These are phyloP conservation scores for Poa annua DNA, from an alignment of 176 grass and related monocot genomes.

Conservation along the genomic window DNA sequence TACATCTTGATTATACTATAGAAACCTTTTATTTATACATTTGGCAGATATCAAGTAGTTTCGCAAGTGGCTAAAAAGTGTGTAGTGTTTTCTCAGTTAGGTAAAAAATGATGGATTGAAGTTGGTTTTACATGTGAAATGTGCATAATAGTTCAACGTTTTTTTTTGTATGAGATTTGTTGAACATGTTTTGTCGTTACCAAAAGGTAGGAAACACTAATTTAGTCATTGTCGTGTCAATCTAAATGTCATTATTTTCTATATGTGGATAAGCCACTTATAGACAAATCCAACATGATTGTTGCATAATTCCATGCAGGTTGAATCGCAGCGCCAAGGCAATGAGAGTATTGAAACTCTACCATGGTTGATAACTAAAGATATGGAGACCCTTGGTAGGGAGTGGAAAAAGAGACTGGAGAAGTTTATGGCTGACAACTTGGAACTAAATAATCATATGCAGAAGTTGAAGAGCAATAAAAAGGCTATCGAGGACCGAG, in stretches of 20 bases:
- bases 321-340: not conserved
- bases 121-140: not conserved
- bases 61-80: not conserved
- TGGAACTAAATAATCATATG: not conserved
- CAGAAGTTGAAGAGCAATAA: not conserved
- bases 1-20: not conserved
- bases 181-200: not conserved
- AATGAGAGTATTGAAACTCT: not conserved
- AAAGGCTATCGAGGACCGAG: not conserved
- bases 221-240: not conserved
- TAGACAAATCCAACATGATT: not conserved
- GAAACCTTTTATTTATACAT: not conserved
- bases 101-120: not conserved
- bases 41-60: not conserved
- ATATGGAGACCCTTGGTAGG: constrained; percentile 3
- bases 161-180: not conserved
- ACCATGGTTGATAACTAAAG: constrained; percentile 1
- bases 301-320: not conserved
- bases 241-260: not conserved
- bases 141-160: not conserved
- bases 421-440: not conserved
- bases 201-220: not conserved
- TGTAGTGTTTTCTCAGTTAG: not conserved
- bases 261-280: not conserved
- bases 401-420: not conserved